Evolutionary conservation across 2,329 filamentous ascomycete genomes (phyloP).

Genomic region (Didymella sp.): DNA sequence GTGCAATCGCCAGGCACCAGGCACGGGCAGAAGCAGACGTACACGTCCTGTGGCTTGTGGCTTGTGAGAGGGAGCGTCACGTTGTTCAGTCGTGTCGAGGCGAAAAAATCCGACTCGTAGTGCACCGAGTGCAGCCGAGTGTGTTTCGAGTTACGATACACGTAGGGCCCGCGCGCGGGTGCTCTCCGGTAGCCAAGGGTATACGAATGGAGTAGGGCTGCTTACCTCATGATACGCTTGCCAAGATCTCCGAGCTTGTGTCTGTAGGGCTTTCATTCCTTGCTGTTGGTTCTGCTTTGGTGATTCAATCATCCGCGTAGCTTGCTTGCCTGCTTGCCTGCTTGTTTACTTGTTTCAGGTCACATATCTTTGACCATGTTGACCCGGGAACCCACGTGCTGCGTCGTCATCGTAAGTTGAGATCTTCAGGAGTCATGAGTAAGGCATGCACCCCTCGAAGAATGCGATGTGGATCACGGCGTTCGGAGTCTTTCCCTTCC

Average conservation of each 20-base stretch:
- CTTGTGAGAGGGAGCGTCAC: neutral
- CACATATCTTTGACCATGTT: neutral
- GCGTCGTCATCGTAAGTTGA: neutral
- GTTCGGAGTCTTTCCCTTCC: no score
- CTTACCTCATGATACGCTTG: neutral
- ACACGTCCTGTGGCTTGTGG: no score
- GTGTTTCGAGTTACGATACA: slow-evolving; percentile 20
- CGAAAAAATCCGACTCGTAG: neutral
- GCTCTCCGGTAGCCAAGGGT: no score
- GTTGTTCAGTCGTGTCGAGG: slow-evolving; percentile 7
- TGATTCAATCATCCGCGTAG: no score
- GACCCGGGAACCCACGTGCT: neutral
- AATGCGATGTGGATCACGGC: neutral
- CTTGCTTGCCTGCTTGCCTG: no score
- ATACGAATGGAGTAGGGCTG: no score
- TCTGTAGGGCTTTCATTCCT: no score
- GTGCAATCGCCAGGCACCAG: no score
- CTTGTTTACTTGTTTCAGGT: neutral
- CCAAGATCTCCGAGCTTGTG: neutral
- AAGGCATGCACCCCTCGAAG: neutral
- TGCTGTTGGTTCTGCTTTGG: no score
- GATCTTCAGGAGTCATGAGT: neutral
- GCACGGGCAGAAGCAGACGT: no score
- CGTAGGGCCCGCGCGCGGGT: neutral
- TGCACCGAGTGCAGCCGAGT: neutral